Base-by-base conservation (phyloP, 257 asterid genomes). In the Nyctanthes arbortristis region DNA sequence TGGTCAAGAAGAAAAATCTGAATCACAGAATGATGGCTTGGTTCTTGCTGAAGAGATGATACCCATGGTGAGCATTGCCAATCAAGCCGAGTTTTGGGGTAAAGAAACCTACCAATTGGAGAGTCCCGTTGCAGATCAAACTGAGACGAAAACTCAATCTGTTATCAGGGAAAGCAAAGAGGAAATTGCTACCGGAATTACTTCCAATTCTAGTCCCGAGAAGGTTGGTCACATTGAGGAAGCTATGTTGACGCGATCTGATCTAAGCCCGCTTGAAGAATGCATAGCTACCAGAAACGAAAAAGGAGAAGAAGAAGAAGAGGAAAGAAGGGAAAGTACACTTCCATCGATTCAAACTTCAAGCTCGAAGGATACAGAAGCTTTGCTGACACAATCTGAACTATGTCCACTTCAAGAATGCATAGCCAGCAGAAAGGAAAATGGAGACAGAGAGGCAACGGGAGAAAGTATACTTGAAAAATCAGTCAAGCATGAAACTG, bases 11-110 rank as follows among this genome's bases (percentile, higher is more conserved):
- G 82, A 40, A 62, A 79, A 65, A 39, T 58, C 72, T 11, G 79
- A 78, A 6, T 36, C 73, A 65, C 37, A 63, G 49, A 72, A 71
- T 3, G 72, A 80, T 31, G 29, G 16, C 7, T 22, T 68, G 65
- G 5, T 27, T 70, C 75, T 63, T 24, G 73, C 24, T 11, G 74
- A 78, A 60, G 79, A 78, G 72, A 37, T 16, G 40, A 64, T 43
- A 29, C 35, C 49, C 43, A 52, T 1, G 34, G 22, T 39, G 65
- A 47, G 55, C 36, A 54, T 45, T 56, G 58, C n/a, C 5, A 65
- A 66, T 30, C 65, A 59, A 70, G 14, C 55, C 28, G 72, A 58
- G 65, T 62, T 52, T 14, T 16, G 56, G 11, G 61, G 64, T 64
- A 73, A 74, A 66, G 63, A 13, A 35, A 54, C 8, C 30, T 37